phyloP scores from a whole-genome alignment of 352 stramenopile genomes.

The Globisporangium camurandrum region DNA sequence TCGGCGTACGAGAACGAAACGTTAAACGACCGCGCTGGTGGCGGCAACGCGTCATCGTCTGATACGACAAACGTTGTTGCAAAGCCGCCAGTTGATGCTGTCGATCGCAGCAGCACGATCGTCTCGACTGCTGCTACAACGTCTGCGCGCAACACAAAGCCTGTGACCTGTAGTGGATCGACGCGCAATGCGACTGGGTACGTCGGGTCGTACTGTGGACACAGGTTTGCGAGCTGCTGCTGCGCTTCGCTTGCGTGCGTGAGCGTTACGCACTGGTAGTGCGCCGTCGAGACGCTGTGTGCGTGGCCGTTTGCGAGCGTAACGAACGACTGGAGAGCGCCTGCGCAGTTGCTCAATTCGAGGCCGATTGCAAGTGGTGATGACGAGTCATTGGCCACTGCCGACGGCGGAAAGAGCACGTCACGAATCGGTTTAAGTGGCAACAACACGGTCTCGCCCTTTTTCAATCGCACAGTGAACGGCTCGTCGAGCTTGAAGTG shows the following conservation, averaged over 20 bases:
- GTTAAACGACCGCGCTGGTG: conserved; percentile 11
- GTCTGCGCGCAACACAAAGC: conserved; percentile 21
- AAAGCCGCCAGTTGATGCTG: conserved; percentile 18
- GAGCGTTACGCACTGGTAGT: conserved; percentile 28
- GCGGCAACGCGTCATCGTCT: background rate
- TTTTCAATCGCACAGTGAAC: conserved; percentile 16
- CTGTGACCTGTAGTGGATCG: conserved; percentile 16
- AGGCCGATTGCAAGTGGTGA: conserved; percentile 17
- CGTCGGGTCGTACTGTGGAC: conserved; percentile 16
- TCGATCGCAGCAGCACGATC: conserved; percentile 21
- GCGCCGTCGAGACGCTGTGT: conserved; percentile 17
- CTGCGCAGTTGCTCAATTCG: conserved; percentile 23
- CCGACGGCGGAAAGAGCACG: conserved; percentile 10
- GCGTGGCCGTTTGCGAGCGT: conserved; percentile 8
- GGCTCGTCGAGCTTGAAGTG: conserved; percentile 22
- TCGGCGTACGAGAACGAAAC: conserved; percentile 15
- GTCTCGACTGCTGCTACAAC: conserved; percentile 8
- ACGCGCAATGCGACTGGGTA: conserved; percentile 11
- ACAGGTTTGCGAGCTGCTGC: conserved; percentile 17
- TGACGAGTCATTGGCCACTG: background rate
- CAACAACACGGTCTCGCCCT: conserved; percentile 21
- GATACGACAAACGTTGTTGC: conserved; percentile 9
- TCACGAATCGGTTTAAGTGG: conserved; percentile 20
- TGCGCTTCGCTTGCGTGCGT: conserved; percentile 4
- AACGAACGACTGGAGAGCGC: conserved; percentile 19